A percentile compares a stretch with the other conserved stretches of the same genome.
Conservation (phyloP, 2,329 filamentous ascomycete genomes). For the Aspergillus ochraceus region DNA sequence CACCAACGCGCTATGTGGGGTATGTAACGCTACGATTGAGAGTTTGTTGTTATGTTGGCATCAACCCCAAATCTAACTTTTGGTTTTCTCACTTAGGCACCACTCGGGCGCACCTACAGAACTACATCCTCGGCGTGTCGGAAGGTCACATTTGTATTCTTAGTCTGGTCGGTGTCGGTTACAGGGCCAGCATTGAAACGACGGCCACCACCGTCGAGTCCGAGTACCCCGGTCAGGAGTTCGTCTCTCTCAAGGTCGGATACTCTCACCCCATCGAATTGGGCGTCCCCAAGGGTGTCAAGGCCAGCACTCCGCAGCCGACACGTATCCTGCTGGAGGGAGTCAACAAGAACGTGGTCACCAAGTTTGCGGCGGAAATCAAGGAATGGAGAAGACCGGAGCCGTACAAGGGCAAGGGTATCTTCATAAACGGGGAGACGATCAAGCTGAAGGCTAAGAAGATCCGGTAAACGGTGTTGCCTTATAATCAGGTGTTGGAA, state of each 20-base stretch:
- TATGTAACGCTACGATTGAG: conserved; percentile 43
- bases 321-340: conserved; percentile 91
- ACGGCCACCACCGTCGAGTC: conserved; percentile 65
- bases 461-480: conserved; percentile 66
- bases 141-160: conserved; percentile 95
- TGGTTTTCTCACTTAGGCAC: conserved; percentile 62
- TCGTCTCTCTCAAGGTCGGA: conserved; percentile 90
- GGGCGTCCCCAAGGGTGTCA: conserved; percentile 77
- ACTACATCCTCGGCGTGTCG: conserved; percentile 88
- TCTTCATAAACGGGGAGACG: conserved; percentile 96
- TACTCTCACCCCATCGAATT: conserved; percentile 96
- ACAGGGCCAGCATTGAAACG: conserved; percentile 82
- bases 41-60: neutral
- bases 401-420: conserved; percentile 99
- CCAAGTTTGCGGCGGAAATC: conserved; percentile 87
- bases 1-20: conserved; percentile 96
- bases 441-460: conserved; percentile 99
- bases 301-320: conserved; percentile 82
- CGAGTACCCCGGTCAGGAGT: conserved; percentile 78
- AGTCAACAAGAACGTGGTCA: conserved; percentile 79
- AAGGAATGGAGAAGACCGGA: conserved; percentile 87
- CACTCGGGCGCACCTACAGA: conserved; percentile 82
- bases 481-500: conserved; percentile 19
- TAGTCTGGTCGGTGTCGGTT: conserved; percentile 90
- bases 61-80: conserved; percentile 18